These are phyloP conservation scores for Venturia effusa DNA, from an alignment of 2,329 filamentous ascomycete species.

Conservation along the genomic window DNA sequence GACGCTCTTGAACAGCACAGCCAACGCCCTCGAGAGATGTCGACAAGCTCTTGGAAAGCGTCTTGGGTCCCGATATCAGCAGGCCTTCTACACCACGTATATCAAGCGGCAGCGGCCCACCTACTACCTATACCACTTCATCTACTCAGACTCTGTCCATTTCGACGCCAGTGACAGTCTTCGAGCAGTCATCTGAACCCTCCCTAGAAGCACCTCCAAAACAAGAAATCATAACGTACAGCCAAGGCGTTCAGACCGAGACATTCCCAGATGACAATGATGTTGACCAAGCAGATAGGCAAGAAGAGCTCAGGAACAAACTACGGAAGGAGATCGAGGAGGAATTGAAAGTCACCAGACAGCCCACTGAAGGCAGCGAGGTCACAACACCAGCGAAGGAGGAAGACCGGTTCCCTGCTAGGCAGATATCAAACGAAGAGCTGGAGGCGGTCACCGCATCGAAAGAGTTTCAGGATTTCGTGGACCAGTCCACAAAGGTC, in stretches of 20 bases:
- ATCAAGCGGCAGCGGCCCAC: constrained; percentile 16
- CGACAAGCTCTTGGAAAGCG: constrained; percentile 72
- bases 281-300: constrained; percentile 51
- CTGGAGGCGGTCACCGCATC: constrained; percentile 83
- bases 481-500: constrained; percentile 92
- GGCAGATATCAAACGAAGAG: constrained; percentile 74
- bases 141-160: constrained; percentile 63
- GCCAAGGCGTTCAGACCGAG: constrained; percentile 86
- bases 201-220: constrained; percentile 48
- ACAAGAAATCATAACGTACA: constrained; percentile 84
- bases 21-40: constrained; percentile 67
- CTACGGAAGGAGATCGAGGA: constrained; percentile 86
- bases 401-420: constrained; percentile 57
- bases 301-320: constrained; percentile 79
- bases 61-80: constrained; percentile 59
- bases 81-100: constrained; percentile 36
- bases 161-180: constrained; percentile 62
- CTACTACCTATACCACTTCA: constrained; percentile 24
- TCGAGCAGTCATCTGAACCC: constrained; percentile 66
- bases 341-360: constrained; percentile 62
- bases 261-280: constrained; percentile 46
- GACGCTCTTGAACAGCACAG: constrained; percentile 47
- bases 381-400: constrained; percentile 30
- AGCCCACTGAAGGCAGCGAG: constrained; percentile 25
- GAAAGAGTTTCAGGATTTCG: constrained; percentile 87